These are phyloP conservation scores for Xanthoconium separans DNA, from an alignment of 1,284 basidiomycete genomes.

Conservation along the genomic window DNA sequence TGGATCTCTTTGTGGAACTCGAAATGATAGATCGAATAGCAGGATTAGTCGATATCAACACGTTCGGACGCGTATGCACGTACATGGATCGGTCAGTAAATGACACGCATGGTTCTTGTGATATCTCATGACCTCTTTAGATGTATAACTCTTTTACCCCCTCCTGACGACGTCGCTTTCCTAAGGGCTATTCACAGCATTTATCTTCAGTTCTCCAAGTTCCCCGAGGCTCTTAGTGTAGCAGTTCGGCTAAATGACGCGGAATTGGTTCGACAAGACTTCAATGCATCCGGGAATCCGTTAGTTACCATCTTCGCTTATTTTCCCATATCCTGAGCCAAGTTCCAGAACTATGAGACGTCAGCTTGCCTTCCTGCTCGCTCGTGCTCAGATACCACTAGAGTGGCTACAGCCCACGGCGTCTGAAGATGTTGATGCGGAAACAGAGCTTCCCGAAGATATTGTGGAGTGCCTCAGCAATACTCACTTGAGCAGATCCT, in stretches of 20 bases:
- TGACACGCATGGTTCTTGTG: not conserved
- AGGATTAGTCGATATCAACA: conserved; percentile 83
- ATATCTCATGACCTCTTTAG: conserved; percentile 39
- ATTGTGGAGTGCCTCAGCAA: conserved; percentile 86
- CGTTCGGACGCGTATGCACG: conserved; percentile 90
- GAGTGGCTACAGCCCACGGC: conserved; percentile 78
- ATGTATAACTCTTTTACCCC: conserved; percentile 89
- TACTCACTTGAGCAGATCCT: conserved; percentile 78
- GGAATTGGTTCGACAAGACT: conserved; percentile 81
- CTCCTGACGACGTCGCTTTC: conserved; percentile 93
- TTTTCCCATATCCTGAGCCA: conserved; percentile 14
- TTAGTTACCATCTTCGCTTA: conserved; percentile 38
- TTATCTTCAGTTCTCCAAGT: conserved; percentile 86
- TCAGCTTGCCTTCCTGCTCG: conserved; percentile 93
- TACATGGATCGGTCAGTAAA: conserved; percentile 90
- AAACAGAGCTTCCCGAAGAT: conserved; percentile 78
- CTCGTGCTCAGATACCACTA: conserved; percentile 88
- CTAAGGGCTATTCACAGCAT: conserved; percentile 88
- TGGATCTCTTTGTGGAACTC: conserved; percentile 93
- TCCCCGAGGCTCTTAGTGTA: conserved; percentile 89
- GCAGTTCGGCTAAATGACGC: conserved; percentile 86
- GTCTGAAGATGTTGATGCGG: conserved; percentile 55
- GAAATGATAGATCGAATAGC: conserved; percentile 86
- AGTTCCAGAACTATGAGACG: conserved; percentile 81
- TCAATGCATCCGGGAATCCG: conserved; percentile 84